A percentile compares a stretch with the other conserved stretches of the same genome.
Evolutionary conservation across 2,329 filamentous ascomycete genomes (phyloP).

Genomic region (Curvularia eragrostidis): DNA sequence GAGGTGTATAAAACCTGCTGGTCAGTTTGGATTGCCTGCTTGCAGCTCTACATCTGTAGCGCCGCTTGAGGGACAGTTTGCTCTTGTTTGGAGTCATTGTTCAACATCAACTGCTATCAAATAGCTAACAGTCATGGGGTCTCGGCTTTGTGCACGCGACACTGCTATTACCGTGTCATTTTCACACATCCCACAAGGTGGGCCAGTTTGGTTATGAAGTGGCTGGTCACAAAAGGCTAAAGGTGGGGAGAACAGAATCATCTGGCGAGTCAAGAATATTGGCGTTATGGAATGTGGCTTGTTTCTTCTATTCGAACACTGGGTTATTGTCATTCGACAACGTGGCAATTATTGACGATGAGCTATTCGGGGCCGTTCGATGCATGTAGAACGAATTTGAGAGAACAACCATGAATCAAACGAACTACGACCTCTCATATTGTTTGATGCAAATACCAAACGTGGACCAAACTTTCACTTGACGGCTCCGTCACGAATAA

Average conservation of each 20-base stretch:
- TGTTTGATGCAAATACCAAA: not conserved
- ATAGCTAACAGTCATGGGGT: too few species aligned
- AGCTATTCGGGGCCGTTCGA: not conserved
- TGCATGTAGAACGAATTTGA: not conserved
- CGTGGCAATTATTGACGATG: not conserved
- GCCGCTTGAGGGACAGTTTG: not conserved
- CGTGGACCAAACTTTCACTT: not conserved
- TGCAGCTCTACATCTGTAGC: not conserved
- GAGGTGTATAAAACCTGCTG: not conserved
- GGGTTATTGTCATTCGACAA: not conserved
- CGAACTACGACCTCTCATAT: not conserved
- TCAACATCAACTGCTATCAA: not conserved
- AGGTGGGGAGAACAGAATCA: not conserved
- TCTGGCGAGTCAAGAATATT: not conserved
- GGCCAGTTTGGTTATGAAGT: too few species aligned
- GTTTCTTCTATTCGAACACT: not conserved
- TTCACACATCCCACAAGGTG: too few species aligned
- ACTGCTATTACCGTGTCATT: too few species aligned
- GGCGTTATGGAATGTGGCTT: not conserved
- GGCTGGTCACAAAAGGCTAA: too few species aligned
- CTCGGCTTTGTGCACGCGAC: too few species aligned
- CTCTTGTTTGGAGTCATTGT: not conserved
- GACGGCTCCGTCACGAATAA: not conserved
- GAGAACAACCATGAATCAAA: not conserved
- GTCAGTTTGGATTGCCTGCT: too few species aligned